Percentiles rank a stretch among this genome's conserved stretches.
Evolutionary conservation across 768 basidiomycete genomes (phyloP).

Genomic region (Pleurotus tuoliensis): DNA sequence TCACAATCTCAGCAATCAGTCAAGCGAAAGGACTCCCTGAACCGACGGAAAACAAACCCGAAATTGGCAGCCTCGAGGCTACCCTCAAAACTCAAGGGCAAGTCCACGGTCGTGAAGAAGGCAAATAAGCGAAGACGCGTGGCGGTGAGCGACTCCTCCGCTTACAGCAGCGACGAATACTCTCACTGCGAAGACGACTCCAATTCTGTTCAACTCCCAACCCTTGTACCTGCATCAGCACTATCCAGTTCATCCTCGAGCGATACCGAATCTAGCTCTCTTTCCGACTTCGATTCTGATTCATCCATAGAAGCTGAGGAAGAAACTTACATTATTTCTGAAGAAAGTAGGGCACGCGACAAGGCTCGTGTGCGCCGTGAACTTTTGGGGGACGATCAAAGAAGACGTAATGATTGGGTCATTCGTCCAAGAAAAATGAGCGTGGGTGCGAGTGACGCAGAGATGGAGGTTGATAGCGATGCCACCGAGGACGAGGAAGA

Average conservation of each 20-base stretch:
- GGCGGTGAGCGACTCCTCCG: slow-evolving; percentile 23
- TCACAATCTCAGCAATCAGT: slow-evolving; percentile 6
- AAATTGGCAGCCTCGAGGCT: slow-evolving; percentile 17
- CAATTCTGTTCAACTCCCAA: slow-evolving; percentile 48
- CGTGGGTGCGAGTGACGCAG: slow-evolving; percentile 58
- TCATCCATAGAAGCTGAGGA: slow-evolving; percentile 60
- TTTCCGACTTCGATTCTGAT: slow-evolving; percentile 47
- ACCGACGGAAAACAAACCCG: slow-evolving; percentile 15
- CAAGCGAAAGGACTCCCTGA: slow-evolving; percentile 12
- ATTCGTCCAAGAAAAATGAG: slow-evolving; percentile 68
- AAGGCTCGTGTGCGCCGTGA: slow-evolving; percentile 59
- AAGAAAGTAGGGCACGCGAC: slow-evolving; percentile 34
- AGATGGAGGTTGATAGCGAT: slow-evolving; percentile 60
- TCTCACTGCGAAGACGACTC: slow-evolving; percentile 23
- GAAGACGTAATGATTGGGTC: slow-evolving; percentile 58
- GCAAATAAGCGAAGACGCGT: slow-evolving; percentile 31
- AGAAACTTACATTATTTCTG: slow-evolving; percentile 52
- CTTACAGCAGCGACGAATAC: slow-evolving; percentile 36
- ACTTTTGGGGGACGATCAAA: slow-evolving; percentile 45
- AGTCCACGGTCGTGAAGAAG: slow-evolving; percentile 25
- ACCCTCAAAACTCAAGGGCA: slow-evolving; percentile 24
- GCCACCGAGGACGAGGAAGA: slow-evolving; percentile 52
- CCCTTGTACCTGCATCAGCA: slow-evolving; percentile 64
- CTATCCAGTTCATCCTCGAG: slow-evolving; percentile 45
- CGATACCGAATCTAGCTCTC: slow-evolving; percentile 35